A percentile compares a stretch with the other conserved stretches of the same genome.
Evolutionary conservation across 306 rosid genomes (phyloP).

Genomic region (Parietaria judaica): DNA sequence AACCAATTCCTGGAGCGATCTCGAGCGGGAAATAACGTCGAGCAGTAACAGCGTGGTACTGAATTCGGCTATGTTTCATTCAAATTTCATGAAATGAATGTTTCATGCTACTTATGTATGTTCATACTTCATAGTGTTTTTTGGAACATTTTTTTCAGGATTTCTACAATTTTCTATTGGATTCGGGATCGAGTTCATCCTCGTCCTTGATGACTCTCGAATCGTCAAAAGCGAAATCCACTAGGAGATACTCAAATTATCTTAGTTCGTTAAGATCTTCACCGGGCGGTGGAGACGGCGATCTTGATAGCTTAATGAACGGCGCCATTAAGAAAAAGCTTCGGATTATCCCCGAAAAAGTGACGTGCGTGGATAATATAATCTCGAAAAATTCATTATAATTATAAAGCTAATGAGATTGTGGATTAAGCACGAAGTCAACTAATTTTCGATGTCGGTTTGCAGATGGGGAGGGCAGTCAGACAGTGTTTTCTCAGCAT

Average conservation of each 20-base stretch:
- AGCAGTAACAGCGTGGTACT: constrained; percentile 63
- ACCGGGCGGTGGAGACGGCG: constrained; percentile 34
- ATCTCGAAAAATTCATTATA: not conserved
- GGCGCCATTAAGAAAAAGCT: constrained; percentile 69
- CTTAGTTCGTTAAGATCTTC: constrained; percentile 32
- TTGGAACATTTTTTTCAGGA: constrained; percentile 35
- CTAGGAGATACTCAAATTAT: constrained; percentile 44
- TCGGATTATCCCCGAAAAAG: constrained; percentile 55
- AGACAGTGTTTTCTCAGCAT: constrained; percentile 18
- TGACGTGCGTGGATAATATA: constrained; percentile 37
- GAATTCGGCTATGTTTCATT: not conserved
- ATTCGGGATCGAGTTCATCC: constrained; percentile 28
- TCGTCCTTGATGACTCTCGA: constrained; percentile 30
- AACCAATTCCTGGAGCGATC: constrained; percentile 47
- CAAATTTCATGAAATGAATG: not conserved
- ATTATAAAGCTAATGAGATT: not conserved
- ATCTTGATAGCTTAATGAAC: constrained; percentile 45
- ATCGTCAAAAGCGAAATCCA: constrained; percentile 16
- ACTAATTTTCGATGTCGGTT: not conserved
- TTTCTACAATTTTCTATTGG: constrained; percentile 64
- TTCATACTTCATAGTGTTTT: not conserved
- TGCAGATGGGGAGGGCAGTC: constrained; percentile 74
- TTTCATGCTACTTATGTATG: not conserved
- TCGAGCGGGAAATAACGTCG: constrained; percentile 30
- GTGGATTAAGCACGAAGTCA: not conserved